A percentile compares a stretch with the other conserved stretches of the same genome.
These are phyloP conservation scores for Tremella mesenterica DNA, from an alignment of 768 basidiomycete genomes.

Conservation along the genomic window DNA sequence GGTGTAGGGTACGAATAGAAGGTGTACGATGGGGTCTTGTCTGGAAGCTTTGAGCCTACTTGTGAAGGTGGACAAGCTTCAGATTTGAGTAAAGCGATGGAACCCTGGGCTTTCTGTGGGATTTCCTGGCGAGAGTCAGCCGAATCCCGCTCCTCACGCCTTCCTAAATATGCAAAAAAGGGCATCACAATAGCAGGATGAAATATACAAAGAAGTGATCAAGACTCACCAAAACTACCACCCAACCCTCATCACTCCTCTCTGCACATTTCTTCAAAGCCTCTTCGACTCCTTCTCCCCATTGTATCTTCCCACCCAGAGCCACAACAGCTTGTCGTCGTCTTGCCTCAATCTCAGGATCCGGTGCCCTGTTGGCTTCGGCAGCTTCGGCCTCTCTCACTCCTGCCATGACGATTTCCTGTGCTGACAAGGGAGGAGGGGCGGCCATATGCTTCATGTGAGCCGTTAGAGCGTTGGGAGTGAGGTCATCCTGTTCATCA, in stretches of 20 bases:
- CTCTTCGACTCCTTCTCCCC: constrained; percentile 58
- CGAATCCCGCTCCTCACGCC: too few species aligned
- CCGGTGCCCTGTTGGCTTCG: constrained; percentile 42
- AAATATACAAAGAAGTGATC: neutral
- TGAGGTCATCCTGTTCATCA: constrained; percentile 44
- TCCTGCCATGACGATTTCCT: constrained; percentile 73
- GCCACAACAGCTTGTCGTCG: constrained; percentile 27
- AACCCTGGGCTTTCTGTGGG: constrained; percentile 12
- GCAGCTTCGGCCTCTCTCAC: constrained; percentile 67
- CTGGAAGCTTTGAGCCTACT: constrained; percentile 29
- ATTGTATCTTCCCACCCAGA: constrained; percentile 57
- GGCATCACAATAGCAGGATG: neutral
- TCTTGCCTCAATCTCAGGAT: constrained; percentile 28
- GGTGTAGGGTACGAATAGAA: constrained; percentile 43
- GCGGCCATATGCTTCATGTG: constrained; percentile 65
- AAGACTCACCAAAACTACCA: constrained; percentile 59
- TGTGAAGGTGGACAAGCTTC: constrained; percentile 30
- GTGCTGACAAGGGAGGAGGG: constrained; percentile 69
- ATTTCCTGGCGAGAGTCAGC: constrained; percentile 24
- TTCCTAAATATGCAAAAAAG: too few species aligned
- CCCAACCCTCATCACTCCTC: constrained; percentile 48
- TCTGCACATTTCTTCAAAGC: constrained; percentile 57
- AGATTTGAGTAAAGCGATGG: constrained; percentile 20
- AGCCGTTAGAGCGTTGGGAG: constrained; percentile 55
- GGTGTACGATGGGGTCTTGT: constrained; percentile 37